Percentiles rank a stretch among this genome's conserved stretches.
Conservation (phyloP, 2,329 filamentous ascomycete species). For the Apiospora kogelbergensis region DNA sequence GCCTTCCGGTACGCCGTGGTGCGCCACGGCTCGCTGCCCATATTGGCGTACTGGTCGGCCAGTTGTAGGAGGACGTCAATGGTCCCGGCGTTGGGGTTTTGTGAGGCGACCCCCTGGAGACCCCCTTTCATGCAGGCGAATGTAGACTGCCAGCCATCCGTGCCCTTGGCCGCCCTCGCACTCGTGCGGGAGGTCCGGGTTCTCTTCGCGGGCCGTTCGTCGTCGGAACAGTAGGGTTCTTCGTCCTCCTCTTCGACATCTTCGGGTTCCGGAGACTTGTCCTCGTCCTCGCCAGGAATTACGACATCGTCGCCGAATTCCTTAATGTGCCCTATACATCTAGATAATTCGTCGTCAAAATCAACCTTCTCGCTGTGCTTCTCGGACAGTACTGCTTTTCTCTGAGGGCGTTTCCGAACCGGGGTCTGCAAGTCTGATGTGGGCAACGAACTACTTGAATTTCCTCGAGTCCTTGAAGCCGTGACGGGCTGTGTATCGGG, state of each 20-base stretch:
- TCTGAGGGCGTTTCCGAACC: not conserved
- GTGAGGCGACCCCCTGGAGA: constrained; percentile 38
- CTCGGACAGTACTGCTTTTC: not conserved
- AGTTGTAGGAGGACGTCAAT: constrained; percentile 78
- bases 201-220: constrained; percentile 22
- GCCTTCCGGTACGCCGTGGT: constrained; percentile 73
- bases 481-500: not conserved
- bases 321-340: constrained; percentile 63
- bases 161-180: constrained; percentile 13
- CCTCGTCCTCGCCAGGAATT: constrained; percentile 47
- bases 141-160: constrained; percentile 40
- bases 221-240: constrained; percentile 11
- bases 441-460: not conserved
- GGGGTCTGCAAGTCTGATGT: not conserved
- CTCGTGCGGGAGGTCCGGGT: constrained; percentile 20
- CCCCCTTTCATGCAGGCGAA: constrained; percentile 58
- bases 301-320: constrained; percentile 56
- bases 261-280: constrained; percentile 27
- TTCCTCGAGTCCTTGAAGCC: not conserved
- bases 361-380: not conserved
- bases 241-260: not conserved
- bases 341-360: constrained; percentile 57
- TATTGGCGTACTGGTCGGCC: constrained; percentile 72
- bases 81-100: constrained; percentile 72
- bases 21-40: constrained; percentile 73